Evolutionary conservation across 1,139 yeast genomes (phyloP), one percentile per base, ranked within the genome.

Genomic region (Debaryomyces nepalensis): DNA sequence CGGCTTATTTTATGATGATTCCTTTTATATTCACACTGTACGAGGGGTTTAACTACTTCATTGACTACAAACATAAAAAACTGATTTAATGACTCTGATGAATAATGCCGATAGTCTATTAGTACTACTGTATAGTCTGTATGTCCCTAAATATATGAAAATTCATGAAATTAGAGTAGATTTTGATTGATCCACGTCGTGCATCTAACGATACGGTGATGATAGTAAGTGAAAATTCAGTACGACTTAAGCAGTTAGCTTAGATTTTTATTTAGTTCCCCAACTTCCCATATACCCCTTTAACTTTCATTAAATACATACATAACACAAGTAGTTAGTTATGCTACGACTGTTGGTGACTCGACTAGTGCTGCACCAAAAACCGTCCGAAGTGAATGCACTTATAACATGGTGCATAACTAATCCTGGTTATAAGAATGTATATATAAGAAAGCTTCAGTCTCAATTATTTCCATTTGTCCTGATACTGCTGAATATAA

Each of bases 81-180:
- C 88, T 82, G 87, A 82, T 82, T 82, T 82, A 82, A 82, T 82
- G 88, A 82, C 75, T 82, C 88, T 82, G 88, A 82, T 52, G 50
- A 44, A 43, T 29, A 40, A 34, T 21, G 37, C 29, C 16, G 37
- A 24, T 15, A 24, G 12, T 12, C 16, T 24, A 15, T 34, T 23
- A 34, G 37, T n/a, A n/a, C 20, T 33, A 24, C 22, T 34, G 24
- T 24, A 18, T 26, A 10, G 4, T 14, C 20, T 11, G 6, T 21
- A 27, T 39, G 19, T 16, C 12, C n/a, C 14, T 26, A 4, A 36
- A 24, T 19, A 16, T 14, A 12, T 27, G 11, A 33, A 19, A 16
- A 15, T 14, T 12, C 33, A 23, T 22, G 19, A 15, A 9, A 14
- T 12, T 15, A 7, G 9, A n/a, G 37, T 41, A 31, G 36, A 5